phyloP scores from a whole-genome alignment of 331 rosid genomes.

The Cucumis variabilis region DNA sequence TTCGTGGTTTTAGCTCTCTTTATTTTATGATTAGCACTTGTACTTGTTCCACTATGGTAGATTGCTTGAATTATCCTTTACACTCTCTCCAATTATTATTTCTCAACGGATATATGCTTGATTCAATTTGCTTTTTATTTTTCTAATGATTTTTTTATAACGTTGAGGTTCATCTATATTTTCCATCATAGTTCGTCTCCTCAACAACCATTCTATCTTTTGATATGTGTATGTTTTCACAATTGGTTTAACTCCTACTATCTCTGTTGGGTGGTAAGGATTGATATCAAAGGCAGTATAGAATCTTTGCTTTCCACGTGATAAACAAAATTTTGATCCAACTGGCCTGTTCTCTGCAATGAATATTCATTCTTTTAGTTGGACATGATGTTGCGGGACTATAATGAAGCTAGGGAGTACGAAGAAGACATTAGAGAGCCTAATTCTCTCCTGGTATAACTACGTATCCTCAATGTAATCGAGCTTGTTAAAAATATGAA shows the following conservation, averaged over 20 bases:
- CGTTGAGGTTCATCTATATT: background rate
- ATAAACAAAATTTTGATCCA: background rate
- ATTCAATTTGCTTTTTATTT: background rate
- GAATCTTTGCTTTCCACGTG: background rate
- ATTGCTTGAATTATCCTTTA: conserved; percentile 14
- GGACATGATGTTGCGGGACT: conserved; percentile 80
- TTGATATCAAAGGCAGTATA: background rate
- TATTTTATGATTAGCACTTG: background rate
- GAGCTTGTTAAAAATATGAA: too few relatives aligned
- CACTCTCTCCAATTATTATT: background rate
- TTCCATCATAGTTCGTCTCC: background rate
- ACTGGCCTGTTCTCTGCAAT: conserved; percentile 3
- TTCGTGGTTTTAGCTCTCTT: background rate
- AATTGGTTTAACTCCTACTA: conserved; percentile 89
- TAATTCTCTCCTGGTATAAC: too few relatives aligned
- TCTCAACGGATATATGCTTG: background rate
- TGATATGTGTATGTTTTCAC: conserved; percentile 40
- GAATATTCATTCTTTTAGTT: conserved; percentile 50
- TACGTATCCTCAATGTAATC: too few relatives aligned
- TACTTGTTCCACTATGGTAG: background rate
- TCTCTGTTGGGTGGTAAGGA: conserved; percentile 77
- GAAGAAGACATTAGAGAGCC: conserved; percentile 84
- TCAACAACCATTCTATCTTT: background rate
- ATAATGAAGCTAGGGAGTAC: conserved; percentile 87
- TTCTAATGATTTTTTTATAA: background rate